Evolutionary conservation across 495 filamentous ascomycete species (phyloP).

Genomic region (Aspergillus heteromorphus): DNA sequence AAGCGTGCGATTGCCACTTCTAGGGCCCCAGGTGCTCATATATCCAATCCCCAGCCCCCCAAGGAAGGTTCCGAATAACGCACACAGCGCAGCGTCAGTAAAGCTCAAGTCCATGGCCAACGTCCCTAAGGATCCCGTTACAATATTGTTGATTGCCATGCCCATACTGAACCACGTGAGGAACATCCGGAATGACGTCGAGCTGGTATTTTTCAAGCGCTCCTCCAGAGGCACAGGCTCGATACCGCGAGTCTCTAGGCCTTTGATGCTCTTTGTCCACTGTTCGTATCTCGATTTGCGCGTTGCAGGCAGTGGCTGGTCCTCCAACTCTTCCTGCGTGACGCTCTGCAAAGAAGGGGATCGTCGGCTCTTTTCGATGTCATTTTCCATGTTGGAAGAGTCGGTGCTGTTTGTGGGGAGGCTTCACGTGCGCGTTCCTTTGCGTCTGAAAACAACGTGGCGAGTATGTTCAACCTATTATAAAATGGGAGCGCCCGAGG

Average conservation of each 20-base stretch:
- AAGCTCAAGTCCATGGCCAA: constrained; percentile 60
- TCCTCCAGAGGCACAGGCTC: constrained; percentile 57
- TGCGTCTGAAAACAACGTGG: background rate
- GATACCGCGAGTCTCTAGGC: constrained; percentile 65
- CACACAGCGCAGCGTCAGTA: constrained; percentile 58
- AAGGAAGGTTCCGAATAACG: constrained; percentile 55
- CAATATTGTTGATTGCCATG: constrained; percentile 65
- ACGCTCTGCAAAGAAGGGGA: constrained; percentile 18
- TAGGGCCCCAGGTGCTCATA: constrained; percentile 69
- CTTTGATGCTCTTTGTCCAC: constrained; percentile 37
- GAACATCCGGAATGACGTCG: constrained; percentile 52
- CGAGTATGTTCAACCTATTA: background rate
- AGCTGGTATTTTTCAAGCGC: constrained; percentile 28
- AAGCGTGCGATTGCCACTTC: constrained; percentile 67
- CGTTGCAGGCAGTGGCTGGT: background rate
- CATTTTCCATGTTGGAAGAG: constrained; percentile 11
- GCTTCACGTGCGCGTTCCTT: background rate
- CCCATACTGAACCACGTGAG: constrained; percentile 73
- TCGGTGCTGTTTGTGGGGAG: background rate
- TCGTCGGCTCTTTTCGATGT: constrained; percentile 11
- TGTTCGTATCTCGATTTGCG: constrained; percentile 21
- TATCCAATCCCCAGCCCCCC: constrained; percentile 60
- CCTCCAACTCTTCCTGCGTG: constrained; percentile 12
- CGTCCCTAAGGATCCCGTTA: constrained; percentile 64
- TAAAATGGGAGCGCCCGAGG: background rate